phyloP scores from a whole-genome alignment of 1,284 basidiomycete species.

The Ustilago sp. region DNA sequence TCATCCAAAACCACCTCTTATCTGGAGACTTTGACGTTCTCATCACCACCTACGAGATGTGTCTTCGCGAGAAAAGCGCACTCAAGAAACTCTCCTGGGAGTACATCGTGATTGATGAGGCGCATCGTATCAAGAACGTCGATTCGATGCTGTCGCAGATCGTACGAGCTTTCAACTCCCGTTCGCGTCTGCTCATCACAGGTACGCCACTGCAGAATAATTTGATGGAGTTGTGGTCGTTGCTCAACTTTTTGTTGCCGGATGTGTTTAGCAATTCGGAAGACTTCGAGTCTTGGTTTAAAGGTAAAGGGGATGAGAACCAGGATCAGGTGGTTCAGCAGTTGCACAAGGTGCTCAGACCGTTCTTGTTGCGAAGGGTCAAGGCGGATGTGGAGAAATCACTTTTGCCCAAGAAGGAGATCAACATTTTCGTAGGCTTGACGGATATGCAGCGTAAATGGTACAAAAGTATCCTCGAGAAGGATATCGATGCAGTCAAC shows the following conservation, averaged over 20 bases:
- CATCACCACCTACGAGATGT: slow-evolving; percentile 97
- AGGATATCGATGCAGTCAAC: slow-evolving; percentile 99
- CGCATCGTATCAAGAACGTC: slow-evolving; percentile 99
- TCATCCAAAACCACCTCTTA: slow-evolving; percentile 83
- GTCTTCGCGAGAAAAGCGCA: slow-evolving; percentile 89
- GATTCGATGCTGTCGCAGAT: slow-evolving; percentile 96
- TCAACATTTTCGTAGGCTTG: slow-evolving; percentile 97
- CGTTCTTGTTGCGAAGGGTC: slow-evolving; percentile 92
- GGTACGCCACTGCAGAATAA: slow-evolving; percentile 98
- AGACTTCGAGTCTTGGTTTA: slow-evolving; percentile 82
- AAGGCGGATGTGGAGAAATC: slow-evolving; percentile 98
- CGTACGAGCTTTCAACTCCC: slow-evolving; percentile 88
- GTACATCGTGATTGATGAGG: slow-evolving; percentile 99
- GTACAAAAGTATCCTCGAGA: slow-evolving; percentile 83
- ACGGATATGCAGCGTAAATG: slow-evolving; percentile 99
- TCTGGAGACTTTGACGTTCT: slow-evolving; percentile 92
- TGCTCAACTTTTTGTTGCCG: slow-evolving; percentile 81
- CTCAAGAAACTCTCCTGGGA: slow-evolving; percentile 96
- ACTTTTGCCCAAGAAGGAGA: slow-evolving; percentile 96
- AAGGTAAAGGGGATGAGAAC: slow-evolving; percentile 74
- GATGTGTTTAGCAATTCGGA: slow-evolving; percentile 72
- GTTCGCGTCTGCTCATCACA: slow-evolving; percentile 92
- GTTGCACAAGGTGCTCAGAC: slow-evolving; percentile 93
- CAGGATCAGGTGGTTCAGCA: slow-evolving; percentile 89
- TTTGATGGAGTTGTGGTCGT: slow-evolving; percentile 93